These are phyloP conservation scores for Silene coronaria DNA, from an alignment of 179 eudicot genomes.

Conservation along the genomic window DNA sequence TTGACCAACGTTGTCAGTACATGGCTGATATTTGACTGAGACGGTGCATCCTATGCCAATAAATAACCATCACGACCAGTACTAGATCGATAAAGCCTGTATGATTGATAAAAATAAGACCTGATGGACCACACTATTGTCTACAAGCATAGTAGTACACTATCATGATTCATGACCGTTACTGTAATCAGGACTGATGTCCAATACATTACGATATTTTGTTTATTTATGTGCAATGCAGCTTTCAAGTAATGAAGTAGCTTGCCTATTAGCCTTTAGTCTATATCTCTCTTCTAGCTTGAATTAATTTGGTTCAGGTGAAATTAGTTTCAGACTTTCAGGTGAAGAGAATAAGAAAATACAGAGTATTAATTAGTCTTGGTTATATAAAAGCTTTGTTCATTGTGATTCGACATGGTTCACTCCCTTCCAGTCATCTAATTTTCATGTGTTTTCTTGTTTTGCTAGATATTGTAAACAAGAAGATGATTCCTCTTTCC, in stretches of 20 bases:
- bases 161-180: neutral
- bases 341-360: neutral
- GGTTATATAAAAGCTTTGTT: neutral
- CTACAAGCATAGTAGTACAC: neutral
- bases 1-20: neutral
- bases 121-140: neutral
- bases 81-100: neutral
- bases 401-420: neutral
- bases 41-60: neutral
- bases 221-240: neutral
- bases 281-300: neutral
- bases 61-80: neutral
- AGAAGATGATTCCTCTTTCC: conserved; percentile 41
- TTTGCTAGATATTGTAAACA: conserved; percentile 57
- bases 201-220: neutral
- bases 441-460: conserved; percentile 17
- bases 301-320: neutral
- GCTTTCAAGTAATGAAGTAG: neutral
- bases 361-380: neutral
- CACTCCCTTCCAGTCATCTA: neutral
- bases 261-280: neutral
- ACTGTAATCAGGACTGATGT: neutral
- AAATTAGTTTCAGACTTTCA: neutral
- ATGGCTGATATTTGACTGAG: neutral
- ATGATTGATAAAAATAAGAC: conserved; percentile 1